phyloP scores from a whole-genome alignment of 2,329 filamentous ascomycete genomes.

The Chaetomium globosum region DNA sequence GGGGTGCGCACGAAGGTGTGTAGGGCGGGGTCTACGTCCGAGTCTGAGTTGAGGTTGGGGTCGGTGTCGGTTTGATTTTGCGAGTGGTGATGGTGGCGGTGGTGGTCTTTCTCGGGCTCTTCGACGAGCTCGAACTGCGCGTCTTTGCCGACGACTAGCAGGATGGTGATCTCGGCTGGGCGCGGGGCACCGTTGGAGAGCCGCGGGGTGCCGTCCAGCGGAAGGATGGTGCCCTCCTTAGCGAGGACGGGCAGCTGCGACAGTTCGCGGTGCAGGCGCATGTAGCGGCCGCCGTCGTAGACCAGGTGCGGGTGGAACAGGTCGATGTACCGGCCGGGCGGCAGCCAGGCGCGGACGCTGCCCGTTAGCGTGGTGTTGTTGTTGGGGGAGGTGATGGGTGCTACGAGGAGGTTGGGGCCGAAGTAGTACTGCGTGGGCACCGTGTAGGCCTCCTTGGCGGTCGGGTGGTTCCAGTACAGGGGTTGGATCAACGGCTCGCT shows the following conservation, averaged over 20 bases:
- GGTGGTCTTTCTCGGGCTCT: constrained; percentile 39
- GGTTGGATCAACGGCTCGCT: constrained; percentile 60
- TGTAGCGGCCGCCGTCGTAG: constrained; percentile 59
- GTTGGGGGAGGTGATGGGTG: constrained; percentile 57
- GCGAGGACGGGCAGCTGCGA: constrained; percentile 57
- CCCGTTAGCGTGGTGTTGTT: constrained; percentile 52
- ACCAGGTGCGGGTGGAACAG: constrained; percentile 57
- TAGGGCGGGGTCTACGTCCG: constrained; percentile 12
- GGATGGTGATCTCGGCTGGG: constrained; percentile 52
- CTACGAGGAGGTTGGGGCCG: constrained; percentile 58
- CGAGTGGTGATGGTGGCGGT: neutral
- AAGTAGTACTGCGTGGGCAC: constrained; percentile 63
- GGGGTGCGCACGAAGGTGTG: constrained; percentile 31
- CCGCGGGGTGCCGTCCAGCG: constrained; percentile 51
- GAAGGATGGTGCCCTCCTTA: constrained; percentile 60
- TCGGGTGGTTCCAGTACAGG: constrained; percentile 64
- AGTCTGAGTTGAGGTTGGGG: neutral
- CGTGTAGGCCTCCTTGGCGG: constrained; percentile 53
- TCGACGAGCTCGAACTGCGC: constrained; percentile 55
- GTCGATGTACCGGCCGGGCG: constrained; percentile 57
- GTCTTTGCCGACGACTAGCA: constrained; percentile 52
- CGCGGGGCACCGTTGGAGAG: constrained; percentile 53
- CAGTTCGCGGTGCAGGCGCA: constrained; percentile 56
- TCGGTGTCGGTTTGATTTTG: too few relatives aligned
- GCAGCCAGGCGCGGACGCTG: constrained; percentile 58